A percentile compares a stretch with the other conserved stretches of the same genome.
Conservation (phyloP, 768 basidiomycete genomes). For the Flagelloscypha sp. region DNA sequence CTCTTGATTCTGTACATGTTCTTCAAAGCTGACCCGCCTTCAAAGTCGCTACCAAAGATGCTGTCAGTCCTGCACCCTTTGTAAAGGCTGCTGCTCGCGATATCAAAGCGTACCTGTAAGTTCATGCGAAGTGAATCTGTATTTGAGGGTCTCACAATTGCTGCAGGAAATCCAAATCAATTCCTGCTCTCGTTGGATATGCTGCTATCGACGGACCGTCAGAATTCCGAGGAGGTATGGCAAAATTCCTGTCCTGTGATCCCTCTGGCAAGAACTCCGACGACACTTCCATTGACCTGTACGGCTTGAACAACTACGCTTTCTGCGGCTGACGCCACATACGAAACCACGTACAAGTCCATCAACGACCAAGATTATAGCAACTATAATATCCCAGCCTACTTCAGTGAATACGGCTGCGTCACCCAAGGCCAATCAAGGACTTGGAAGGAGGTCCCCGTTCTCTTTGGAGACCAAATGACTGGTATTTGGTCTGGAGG, state of each 20-base stretch:
- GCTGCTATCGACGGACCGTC: conserved; percentile 71
- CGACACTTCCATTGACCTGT: conserved; percentile 68
- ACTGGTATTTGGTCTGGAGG: conserved; percentile 82
- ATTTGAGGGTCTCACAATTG: conserved; percentile 7
- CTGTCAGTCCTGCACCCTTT: conserved; percentile 62
- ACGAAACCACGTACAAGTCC: conserved; percentile 46
- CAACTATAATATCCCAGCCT: conserved; percentile 69
- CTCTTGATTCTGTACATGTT: too few relatives aligned
- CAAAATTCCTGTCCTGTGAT: conserved; percentile 78
- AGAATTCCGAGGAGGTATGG: conserved; percentile 55
- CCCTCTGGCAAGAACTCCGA: conserved; percentile 42
- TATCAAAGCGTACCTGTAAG: conserved; percentile 74
- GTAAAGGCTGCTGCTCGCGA: conserved; percentile 91
- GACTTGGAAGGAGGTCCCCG: conserved; percentile 72
- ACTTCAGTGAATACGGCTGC: conserved; percentile 88
- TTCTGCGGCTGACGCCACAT: conserved; percentile 73
- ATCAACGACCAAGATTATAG: conserved; percentile 49
- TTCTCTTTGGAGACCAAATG: conserved; percentile 68
- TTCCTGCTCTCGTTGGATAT: conserved; percentile 70
- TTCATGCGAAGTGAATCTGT: conserved; percentile 8
- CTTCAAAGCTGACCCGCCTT: too few relatives aligned
- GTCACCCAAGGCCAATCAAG: conserved; percentile 45
- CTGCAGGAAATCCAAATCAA: conserved; percentile 53
- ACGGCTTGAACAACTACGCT: conserved; percentile 79
- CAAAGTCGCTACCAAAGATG: conserved; percentile 42